phyloP scores from a whole-genome alignment of 2,329 filamentous ascomycete genomes.

The Phyllosticta paracitricarpa region DNA sequence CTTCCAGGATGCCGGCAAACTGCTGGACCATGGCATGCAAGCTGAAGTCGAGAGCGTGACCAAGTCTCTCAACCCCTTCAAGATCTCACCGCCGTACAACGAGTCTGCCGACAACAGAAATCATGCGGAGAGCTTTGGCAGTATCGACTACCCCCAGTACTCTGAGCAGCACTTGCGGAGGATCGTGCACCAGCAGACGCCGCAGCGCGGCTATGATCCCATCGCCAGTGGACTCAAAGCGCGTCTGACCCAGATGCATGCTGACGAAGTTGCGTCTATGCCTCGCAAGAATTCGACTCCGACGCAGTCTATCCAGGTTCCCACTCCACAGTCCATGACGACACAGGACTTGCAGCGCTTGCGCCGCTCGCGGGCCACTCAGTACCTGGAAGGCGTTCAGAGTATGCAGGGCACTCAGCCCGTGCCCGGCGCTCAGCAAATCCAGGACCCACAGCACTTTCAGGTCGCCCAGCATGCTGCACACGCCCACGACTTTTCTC shows the following conservation, averaged over 20 bases:
- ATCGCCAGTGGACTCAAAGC: not conserved
- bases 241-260: not conserved
- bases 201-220: not conserved
- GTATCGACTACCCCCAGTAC: not conserved
- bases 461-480: not conserved
- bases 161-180: not conserved
- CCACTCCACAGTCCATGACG: not conserved
- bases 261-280: not conserved
- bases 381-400: too few species aligned
- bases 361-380: not conserved
- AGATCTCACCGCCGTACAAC: not conserved
- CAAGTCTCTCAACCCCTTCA: not conserved
- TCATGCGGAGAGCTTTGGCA: not conserved
- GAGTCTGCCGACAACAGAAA: not conserved
- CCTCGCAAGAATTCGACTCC: not conserved
- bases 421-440: not conserved
- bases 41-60: not conserved
- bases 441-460: not conserved
- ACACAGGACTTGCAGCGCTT: not conserved
- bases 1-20: not conserved
- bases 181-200: not conserved
- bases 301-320: not conserved
- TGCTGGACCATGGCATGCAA: not conserved
- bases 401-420: not conserved
- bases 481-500: not conserved